A percentile compares a stretch with the other conserved stretches of the same genome.
phyloP scores from a whole-genome alignment of 805 yeast genomes.

The Saccharomycopsis lassenensis region DNA sequence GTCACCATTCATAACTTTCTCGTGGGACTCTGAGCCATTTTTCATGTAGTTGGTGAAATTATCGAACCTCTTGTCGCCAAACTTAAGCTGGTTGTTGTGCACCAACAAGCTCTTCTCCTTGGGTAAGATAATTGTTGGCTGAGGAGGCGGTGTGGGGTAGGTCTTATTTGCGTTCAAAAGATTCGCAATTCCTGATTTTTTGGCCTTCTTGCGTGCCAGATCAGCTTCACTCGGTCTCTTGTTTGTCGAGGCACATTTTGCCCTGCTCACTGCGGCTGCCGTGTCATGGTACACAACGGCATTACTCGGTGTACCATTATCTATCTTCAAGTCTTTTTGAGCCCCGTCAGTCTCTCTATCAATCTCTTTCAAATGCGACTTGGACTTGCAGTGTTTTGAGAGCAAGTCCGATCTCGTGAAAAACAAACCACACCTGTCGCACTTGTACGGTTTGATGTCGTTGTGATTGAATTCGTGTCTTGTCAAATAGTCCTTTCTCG shows the following conservation, averaged over 20 bases:
- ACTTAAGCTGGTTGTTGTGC: no score
- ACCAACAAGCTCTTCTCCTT: no score
- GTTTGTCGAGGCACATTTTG: no score
- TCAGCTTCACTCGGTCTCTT: no score
- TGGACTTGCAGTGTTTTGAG: slow-evolving; percentile 16
- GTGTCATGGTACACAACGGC: no score
- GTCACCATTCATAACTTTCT: no score
- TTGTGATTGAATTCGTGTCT: slow-evolving; percentile 17
- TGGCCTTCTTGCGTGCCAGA: not conserved
- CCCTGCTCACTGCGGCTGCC: no score
- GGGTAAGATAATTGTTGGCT: slow-evolving; percentile 6
- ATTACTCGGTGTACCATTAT: not conserved
- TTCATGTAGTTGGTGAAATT: no score
- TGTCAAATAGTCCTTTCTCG: slow-evolving; percentile 18
- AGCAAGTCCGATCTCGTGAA: slow-evolving; percentile 17
- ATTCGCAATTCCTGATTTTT: slow-evolving; percentile 1
- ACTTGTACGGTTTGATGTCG: slow-evolving; percentile 12
- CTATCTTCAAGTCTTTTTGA: not conserved
- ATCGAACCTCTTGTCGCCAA: no score
- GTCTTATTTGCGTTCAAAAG: slow-evolving; percentile 5
- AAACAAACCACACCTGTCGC: slow-evolving; percentile 14
- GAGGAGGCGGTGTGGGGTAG: slow-evolving; percentile 8
- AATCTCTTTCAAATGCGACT: slow-evolving; percentile 12
- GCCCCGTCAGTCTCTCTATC: not conserved
- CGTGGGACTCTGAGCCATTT: no score